Percentiles rank a stretch among this genome's conserved stretches.
Conservation (phyloP, 805 yeast species). For the Pichia nanzhaoensis region DNA sequence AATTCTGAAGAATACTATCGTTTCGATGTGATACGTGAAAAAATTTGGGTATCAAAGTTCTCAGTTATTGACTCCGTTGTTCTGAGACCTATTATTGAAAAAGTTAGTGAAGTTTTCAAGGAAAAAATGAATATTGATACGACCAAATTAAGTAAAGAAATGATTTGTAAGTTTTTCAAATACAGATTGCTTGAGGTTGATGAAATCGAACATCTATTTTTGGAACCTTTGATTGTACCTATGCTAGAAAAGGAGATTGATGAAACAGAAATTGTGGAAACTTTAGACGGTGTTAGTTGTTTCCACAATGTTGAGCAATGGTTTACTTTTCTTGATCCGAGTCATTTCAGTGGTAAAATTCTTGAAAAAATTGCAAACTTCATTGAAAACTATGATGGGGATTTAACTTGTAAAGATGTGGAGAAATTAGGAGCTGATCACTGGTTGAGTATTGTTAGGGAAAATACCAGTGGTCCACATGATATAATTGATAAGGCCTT, state of each 20-base stretch:
- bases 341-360: too few species aligned
- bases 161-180: conserved; percentile 32
- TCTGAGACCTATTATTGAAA: conserved; percentile 7
- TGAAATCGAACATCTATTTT: neutral
- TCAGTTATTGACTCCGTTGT: conserved; percentile 6
- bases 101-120: conserved; percentile 3
- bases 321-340: too few species aligned
- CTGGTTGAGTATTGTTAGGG: neutral
- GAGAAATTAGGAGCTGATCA: neutral
- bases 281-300: too few species aligned
- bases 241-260: conserved; percentile 29
- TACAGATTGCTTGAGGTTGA: neutral
- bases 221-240: conserved; percentile 31
- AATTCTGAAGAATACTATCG: too few species aligned
- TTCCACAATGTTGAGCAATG: too few species aligned
- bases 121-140: conserved; percentile 5
- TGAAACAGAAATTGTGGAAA: neutral
- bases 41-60: neutral
- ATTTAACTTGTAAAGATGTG: neutral
- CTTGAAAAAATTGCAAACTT: neutral
- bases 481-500: neutral
- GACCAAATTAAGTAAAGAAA: conserved; percentile 6
- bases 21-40: too few species aligned
- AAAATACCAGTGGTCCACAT: neutral
- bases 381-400: conserved; percentile 14